phyloP scores from a whole-genome alignment of 176 grass and related monocot species.

The Triticum turgidum region DNA sequence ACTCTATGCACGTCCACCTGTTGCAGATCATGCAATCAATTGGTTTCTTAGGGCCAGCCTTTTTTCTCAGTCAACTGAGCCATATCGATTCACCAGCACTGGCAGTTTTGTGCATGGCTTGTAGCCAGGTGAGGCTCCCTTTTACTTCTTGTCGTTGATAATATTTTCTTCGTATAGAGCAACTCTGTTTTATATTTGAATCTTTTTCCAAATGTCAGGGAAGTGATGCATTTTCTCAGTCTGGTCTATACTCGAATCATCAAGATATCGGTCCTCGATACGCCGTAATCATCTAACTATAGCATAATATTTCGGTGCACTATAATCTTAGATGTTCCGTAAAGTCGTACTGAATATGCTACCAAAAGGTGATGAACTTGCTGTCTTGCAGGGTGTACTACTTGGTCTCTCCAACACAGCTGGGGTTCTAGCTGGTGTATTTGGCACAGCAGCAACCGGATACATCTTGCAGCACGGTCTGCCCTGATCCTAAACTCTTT shows the following conservation, averaged over 20 bases:
- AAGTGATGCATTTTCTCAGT: slow-evolving; percentile 95
- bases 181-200: background rate
- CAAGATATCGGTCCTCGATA: slow-evolving; percentile 94
- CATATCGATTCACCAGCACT: slow-evolving; percentile 80
- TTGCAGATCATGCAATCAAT: slow-evolving; percentile 98
- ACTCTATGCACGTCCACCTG: slow-evolving; percentile 10
- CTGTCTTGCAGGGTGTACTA: slow-evolving; percentile 66
- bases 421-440: slow-evolving; percentile 90
- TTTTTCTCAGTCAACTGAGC: slow-evolving; percentile 97
- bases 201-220: slow-evolving; percentile 46
- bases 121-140: slow-evolving; percentile 75
- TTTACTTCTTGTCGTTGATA: slow-evolving; percentile 13
- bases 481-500: background rate
- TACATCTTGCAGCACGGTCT: slow-evolving; percentile 97
- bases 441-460: slow-evolving; percentile 88
- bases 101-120: slow-evolving; percentile 93
- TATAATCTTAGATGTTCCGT: background rate
- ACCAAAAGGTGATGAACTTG: slow-evolving; percentile 1
- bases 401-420: slow-evolving; percentile 95
- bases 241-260: slow-evolving; percentile 96
- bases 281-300: slow-evolving; percentile 50
- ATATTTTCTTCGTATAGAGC: background rate
- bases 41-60: slow-evolving; percentile 94
- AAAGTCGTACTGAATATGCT: slow-evolving; percentile 6
- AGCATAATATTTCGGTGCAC: background rate